Conservation (phyloP, 441 rosid genomes). For the Euphorbia celastroides region DNA sequence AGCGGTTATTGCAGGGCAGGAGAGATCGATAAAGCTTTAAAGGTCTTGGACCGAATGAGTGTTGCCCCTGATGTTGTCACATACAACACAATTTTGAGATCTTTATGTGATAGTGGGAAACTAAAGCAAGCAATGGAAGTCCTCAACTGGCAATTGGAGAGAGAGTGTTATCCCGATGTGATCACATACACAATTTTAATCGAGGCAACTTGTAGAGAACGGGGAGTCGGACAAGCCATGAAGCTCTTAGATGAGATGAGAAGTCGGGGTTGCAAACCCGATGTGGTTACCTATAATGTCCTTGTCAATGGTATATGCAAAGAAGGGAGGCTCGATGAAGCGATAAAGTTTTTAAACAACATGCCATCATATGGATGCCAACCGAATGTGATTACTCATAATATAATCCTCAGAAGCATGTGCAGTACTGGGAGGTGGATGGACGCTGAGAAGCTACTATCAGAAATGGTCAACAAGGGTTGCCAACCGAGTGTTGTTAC, state of each 20-base stretch:
- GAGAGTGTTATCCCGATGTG: conserved; percentile 70
- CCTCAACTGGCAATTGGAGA: conserved; percentile 53
- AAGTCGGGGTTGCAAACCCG: conserved; percentile 70
- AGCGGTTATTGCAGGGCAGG: conserved; percentile 81
- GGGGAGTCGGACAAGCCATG: conserved; percentile 80
- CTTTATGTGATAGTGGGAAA: conserved; percentile 67
- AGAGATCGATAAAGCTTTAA: conserved; percentile 61
- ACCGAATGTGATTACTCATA: conserved; percentile 77
- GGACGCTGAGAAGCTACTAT: conserved; percentile 74
- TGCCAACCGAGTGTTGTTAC: conserved; percentile 80
- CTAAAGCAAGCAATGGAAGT: conserved; percentile 77
- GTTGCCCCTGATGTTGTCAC: conserved; percentile 79
- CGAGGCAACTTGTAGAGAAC: conserved; percentile 79
- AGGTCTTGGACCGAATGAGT: conserved; percentile 60
- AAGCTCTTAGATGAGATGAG: conserved; percentile 88
- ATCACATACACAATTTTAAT: conserved; percentile 79
- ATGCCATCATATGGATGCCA: conserved; percentile 67
- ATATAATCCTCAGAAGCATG: conserved; percentile 75
- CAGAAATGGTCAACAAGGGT: conserved; percentile 69
- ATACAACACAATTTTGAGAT: conserved; percentile 67
- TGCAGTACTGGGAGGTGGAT: conserved; percentile 85
- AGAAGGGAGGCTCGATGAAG: conserved; percentile 82
- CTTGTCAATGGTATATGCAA: conserved; percentile 83
- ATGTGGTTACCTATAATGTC: conserved; percentile 79
- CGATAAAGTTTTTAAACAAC: conserved; percentile 62